A percentile compares a stretch with the other conserved stretches of the same genome.
phyloP scores from a whole-genome alignment of 768 basidiomycete species.

The Thelephora aurantiotincta region DNA sequence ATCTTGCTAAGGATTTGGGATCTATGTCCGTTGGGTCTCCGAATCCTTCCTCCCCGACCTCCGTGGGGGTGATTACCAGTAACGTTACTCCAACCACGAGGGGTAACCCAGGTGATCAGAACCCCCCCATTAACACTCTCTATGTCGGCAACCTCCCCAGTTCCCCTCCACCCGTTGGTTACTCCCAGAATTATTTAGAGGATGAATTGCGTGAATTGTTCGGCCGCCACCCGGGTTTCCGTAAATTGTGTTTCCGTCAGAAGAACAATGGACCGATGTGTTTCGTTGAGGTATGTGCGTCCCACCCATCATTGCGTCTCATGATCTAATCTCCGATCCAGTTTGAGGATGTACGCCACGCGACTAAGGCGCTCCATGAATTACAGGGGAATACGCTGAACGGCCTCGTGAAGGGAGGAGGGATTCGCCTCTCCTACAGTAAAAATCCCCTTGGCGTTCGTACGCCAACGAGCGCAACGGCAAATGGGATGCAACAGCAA shows the following conservation, averaged over 20 bases:
- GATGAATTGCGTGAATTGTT: constrained; percentile 79
- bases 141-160: constrained; percentile 98
- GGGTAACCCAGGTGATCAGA: constrained; percentile 58
- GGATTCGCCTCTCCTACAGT: constrained; percentile 94
- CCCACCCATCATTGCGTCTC: background rate
- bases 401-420: constrained; percentile 86
- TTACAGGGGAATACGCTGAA: constrained; percentile 85
- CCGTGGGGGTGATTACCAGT: constrained; percentile 15
- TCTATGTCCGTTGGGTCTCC: constrained; percentile 52
- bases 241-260: constrained; percentile 87
- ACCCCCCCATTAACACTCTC: constrained; percentile 98
- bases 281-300: constrained; percentile 74
- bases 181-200: constrained; percentile 72
- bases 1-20: constrained; percentile 22
- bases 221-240: constrained; percentile 65
- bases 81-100: constrained; percentile 30
- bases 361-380: constrained; percentile 78
- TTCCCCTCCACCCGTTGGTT: constrained; percentile 53
- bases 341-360: constrained; percentile 84
- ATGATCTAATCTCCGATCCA: constrained; percentile 13
- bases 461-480: constrained; percentile 43
- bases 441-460: constrained; percentile 96
- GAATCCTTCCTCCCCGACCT: constrained; percentile 64
- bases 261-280: constrained; percentile 99
- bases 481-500: constrained; percentile 13